A percentile compares a stretch with the other conserved stretches of the same genome.
These are phyloP conservation scores for Withania somnifera DNA, from an alignment of 305 asterid species.

Conservation along the genomic window DNA sequence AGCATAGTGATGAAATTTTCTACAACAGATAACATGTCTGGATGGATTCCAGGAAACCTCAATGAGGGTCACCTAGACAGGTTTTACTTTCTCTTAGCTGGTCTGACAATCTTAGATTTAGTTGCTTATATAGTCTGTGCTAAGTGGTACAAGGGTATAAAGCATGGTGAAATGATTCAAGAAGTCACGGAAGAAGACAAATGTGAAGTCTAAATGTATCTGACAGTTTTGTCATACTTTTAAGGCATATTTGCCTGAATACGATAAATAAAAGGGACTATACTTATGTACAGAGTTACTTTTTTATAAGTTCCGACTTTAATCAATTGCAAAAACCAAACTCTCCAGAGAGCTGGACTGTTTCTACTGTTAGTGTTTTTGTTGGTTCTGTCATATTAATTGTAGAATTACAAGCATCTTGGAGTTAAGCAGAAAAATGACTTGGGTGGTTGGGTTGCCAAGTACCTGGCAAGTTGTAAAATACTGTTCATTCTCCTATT, in stretches of 20 bases:
- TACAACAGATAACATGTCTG: conserved; percentile 23
- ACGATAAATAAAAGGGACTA: not conserved
- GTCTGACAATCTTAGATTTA: conserved; percentile 50
- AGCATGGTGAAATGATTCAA: conserved; percentile 30
- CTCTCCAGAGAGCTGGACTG: not conserved
- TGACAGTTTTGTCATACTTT: not conserved
- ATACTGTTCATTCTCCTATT: too few species aligned
- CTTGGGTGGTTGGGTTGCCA: not conserved
- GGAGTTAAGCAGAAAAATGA: not conserved
- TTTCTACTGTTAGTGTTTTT: not conserved
- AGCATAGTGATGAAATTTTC: conserved; percentile 34
- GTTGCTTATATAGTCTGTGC: conserved; percentile 49
- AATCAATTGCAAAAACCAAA: not conserved
- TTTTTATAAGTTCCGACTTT: not conserved
- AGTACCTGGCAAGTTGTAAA: too few species aligned
- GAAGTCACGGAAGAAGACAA: conserved; percentile 16
- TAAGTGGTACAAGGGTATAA: conserved; percentile 51
- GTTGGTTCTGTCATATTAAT: not conserved
- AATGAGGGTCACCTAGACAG: conserved; percentile 68
- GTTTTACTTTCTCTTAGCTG: conserved; percentile 71
- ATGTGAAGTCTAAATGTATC: not conserved
- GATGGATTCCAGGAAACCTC: conserved; percentile 40
- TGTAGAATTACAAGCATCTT: too few species aligned
- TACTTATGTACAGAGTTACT: not conserved
- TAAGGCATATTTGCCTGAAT: not conserved